A percentile compares a stretch with the other conserved stretches of the same genome.
phyloP scores from a whole-genome alignment of 2,329 filamentous ascomycete genomes.

The Lasiodiplodia gonubiensis region DNA sequence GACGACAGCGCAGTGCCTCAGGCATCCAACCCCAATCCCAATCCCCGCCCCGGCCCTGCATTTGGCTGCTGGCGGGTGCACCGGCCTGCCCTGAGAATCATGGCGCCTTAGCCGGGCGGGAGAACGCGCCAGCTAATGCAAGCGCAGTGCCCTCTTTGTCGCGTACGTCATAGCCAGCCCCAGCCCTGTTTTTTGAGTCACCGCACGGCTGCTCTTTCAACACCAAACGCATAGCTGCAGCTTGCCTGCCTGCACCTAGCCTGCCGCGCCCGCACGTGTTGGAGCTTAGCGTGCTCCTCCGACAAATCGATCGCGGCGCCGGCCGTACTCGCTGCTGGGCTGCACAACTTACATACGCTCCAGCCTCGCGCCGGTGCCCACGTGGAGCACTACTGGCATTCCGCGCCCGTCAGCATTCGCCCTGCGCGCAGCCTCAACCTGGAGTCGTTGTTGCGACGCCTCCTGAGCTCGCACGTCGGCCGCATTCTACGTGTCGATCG shows the following conservation, averaged over 20 bases:
- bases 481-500: conserved; percentile 23
- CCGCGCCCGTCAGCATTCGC: conserved; percentile 6
- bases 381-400: conserved; percentile 25
- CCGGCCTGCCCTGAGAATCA: conserved; percentile 11
- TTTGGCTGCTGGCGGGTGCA: background rate
- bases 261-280: conserved; percentile 21
- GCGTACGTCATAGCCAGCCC: conserved; percentile 9
- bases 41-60: background rate
- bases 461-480: conserved; percentile 8
- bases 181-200: conserved; percentile 23
- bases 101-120: background rate
- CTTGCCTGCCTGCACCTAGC: background rate
- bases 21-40: background rate
- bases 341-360: conserved; percentile 1
- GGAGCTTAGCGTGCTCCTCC: background rate
- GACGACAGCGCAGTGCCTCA: background rate
- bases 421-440: conserved; percentile 15
- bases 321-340: conserved; percentile 3
- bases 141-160: background rate
- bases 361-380: conserved; percentile 8
- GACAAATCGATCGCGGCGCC: conserved; percentile 7
- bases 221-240: conserved; percentile 20
- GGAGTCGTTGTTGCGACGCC: conserved; percentile 7
- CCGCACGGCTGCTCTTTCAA: conserved; percentile 7
- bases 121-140: conserved; percentile 16